Percentiles rank a stretch among this genome's conserved stretches.
Conservation (phyloP, 495 filamentous ascomycete species). For the Baudoinia panamericana region DNA sequence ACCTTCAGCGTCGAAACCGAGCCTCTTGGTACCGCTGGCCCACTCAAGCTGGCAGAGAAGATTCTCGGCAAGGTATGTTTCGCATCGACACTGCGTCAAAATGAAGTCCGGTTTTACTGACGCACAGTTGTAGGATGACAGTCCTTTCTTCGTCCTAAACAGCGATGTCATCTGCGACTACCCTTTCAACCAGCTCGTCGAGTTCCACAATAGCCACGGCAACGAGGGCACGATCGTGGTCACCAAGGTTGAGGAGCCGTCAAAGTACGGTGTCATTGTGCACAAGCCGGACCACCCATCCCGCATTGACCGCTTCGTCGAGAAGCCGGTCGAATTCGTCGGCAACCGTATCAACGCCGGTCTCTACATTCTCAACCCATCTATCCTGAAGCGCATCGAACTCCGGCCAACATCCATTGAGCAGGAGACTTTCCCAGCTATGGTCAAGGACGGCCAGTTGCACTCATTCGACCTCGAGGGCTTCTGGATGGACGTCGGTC, state of each 20-base stretch:
- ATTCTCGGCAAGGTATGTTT: conserved; percentile 85
- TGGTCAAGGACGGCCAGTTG: conserved; percentile 77
- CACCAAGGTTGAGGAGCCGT: conserved; percentile 98
- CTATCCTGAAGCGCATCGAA: conserved; percentile 81
- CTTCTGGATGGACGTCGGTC: conserved; percentile 99
- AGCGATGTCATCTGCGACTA: conserved; percentile 98
- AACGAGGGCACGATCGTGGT: conserved; percentile 97
- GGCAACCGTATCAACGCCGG: conserved; percentile 99
- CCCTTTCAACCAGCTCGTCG: conserved; percentile 79
- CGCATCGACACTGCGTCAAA: no score
- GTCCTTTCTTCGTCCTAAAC: conserved; percentile 98
- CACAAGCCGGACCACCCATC: conserved; percentile 90
- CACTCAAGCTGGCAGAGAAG: conserved; percentile 88
- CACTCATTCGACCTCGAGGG: conserved; percentile 98
- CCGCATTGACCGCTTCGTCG: conserved; percentile 96
- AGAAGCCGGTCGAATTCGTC: conserved; percentile 98
- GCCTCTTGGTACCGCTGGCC: conserved; percentile 89
- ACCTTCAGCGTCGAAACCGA: conserved; percentile 94
- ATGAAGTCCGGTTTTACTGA: no score
- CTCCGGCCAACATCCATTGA: conserved; percentile 98
- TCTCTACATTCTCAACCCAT: conserved; percentile 96
- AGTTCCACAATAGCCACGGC: conserved; percentile 80
- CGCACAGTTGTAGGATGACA: no score
- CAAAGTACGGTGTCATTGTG: conserved; percentile 97
- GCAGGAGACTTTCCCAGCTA: conserved; percentile 97